A percentile compares a stretch with the other conserved stretches of the same genome.
These are phyloP conservation scores for Hygrophila difformis DNA, from an alignment of 257 asterid species.

Conservation along the genomic window DNA sequence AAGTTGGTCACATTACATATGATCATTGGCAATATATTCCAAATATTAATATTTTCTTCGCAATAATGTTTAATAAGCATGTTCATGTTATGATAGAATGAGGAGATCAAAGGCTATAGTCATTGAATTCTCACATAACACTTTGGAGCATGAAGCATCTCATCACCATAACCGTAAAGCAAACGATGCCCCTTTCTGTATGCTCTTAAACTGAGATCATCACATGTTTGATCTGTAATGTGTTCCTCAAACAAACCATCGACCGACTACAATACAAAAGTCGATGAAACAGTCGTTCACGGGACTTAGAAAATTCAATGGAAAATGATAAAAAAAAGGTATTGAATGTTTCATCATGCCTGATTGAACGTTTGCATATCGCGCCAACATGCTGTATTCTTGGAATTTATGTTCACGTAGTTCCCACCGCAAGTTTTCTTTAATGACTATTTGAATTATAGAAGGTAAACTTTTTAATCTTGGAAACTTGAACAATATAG, in stretches of 20 bases:
- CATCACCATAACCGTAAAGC: background rate
- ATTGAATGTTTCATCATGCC: background rate
- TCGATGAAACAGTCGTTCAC: background rate
- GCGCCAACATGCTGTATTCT: background rate
- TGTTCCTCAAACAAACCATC: background rate
- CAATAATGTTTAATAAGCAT: too few species aligned
- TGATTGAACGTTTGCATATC: background rate
- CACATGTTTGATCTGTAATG: background rate
- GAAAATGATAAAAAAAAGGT: too few species aligned
- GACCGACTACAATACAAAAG: background rate
- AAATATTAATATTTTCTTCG: too few species aligned
- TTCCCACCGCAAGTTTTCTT: background rate
- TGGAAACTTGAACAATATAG: too few species aligned
- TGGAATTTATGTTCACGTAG: background rate
- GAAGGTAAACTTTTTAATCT: background rate
- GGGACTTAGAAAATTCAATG: too few species aligned
- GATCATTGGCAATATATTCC: too few species aligned
- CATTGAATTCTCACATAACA: background rate
- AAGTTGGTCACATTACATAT: too few species aligned
- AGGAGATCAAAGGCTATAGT: too few species aligned
- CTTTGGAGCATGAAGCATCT: background rate
- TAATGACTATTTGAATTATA: background rate
- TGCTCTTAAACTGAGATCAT: background rate
- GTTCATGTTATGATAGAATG: too few species aligned
- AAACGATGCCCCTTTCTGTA: background rate